Percentiles rank a stretch among this genome's conserved stretches.
These are phyloP conservation scores for Phylloboletellus chloephorus DNA, from an alignment of 1,284 basidiomycete genomes.

Conservation along the genomic window DNA sequence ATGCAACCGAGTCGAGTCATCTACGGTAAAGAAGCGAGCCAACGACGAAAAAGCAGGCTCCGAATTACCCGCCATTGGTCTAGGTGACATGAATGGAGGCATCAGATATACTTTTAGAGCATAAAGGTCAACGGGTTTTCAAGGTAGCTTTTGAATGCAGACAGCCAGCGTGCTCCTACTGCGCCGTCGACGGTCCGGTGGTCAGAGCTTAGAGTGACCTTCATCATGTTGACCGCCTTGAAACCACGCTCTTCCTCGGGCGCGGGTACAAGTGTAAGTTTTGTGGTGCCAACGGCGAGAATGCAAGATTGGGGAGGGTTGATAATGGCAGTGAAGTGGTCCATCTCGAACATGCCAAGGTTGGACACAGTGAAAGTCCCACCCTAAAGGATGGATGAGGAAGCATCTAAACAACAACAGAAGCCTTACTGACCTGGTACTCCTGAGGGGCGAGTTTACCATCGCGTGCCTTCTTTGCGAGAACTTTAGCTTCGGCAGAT, in stretches of 20 bases:
- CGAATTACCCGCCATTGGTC: not conserved
- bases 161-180: conserved; percentile 84
- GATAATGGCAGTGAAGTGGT: conserved; percentile 98
- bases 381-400: conserved; percentile 48
- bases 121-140: conserved; percentile 96
- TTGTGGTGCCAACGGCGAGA: conserved; percentile 90
- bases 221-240: conserved; percentile 90
- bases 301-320: conserved; percentile 99
- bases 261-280: conserved; percentile 82
- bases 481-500: conserved; percentile 85
- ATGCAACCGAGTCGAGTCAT: conserved; percentile 17
- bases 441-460: conserved; percentile 94
- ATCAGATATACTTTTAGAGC: conserved; percentile 49
- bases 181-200: conserved; percentile 96
- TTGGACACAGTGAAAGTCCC: conserved; percentile 99
- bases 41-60: conserved; percentile 5
- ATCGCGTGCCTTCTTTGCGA: conserved; percentile 93
- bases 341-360: conserved; percentile 95
- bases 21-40: conserved; percentile 22
- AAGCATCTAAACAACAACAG: conserved; percentile 1
- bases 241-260: conserved; percentile 89
- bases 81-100: conserved; percentile 1
- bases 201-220: conserved; percentile 92
- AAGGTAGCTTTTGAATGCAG: conserved; percentile 94
- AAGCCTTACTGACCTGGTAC: conserved; percentile 67